phyloP scores from a whole-genome alignment of 768 basidiomycete species.

The Hygrocybe punicea region DNA sequence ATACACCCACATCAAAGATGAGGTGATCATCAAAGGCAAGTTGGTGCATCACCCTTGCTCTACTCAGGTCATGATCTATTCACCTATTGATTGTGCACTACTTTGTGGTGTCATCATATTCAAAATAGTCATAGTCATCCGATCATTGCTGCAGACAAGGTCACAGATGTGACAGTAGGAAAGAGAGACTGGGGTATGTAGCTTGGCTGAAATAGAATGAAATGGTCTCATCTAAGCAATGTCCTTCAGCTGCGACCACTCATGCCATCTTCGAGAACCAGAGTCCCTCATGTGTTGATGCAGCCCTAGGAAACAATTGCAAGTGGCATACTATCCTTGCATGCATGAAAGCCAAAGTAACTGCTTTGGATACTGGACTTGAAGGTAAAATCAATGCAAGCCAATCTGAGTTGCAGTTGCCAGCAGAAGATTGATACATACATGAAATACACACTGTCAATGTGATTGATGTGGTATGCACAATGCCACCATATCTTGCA shows the following conservation, averaged over 20 bases:
- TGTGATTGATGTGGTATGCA: slow-evolving; percentile 9
- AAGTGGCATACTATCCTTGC: slow-evolving; percentile 9
- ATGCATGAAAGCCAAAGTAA: background rate
- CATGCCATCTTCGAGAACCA: slow-evolving; percentile 3
- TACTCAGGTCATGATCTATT: slow-evolving; percentile 9
- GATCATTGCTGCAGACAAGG: slow-evolving; percentile 6
- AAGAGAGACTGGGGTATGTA: slow-evolving; percentile 13
- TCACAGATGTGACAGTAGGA: slow-evolving; percentile 7
- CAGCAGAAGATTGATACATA: slow-evolving; percentile 10
- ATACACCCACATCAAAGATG: slow-evolving; percentile 11
- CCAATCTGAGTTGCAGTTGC: slow-evolving; percentile 1
- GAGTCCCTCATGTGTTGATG: slow-evolving; percentile 1
- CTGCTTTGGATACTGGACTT: slow-evolving; percentile 5
- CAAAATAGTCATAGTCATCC: slow-evolving; percentile 14
- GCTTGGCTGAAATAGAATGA: background rate
- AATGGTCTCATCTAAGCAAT: slow-evolving; percentile 1
- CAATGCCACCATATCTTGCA: slow-evolving; percentile 14
- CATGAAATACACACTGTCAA: slow-evolving; percentile 3
- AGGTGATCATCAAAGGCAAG: slow-evolving; percentile 9
- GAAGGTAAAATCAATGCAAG: slow-evolving; percentile 2
- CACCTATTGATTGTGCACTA: slow-evolving; percentile 9
- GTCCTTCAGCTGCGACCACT: background rate
- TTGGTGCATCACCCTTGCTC: slow-evolving; percentile 9
- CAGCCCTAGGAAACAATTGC: slow-evolving; percentile 9
- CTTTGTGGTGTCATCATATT: slow-evolving; percentile 12